These are phyloP conservation scores for Psophocarpus tetragonolobus DNA, from an alignment of 306 rosid species.

Conservation along the genomic window DNA sequence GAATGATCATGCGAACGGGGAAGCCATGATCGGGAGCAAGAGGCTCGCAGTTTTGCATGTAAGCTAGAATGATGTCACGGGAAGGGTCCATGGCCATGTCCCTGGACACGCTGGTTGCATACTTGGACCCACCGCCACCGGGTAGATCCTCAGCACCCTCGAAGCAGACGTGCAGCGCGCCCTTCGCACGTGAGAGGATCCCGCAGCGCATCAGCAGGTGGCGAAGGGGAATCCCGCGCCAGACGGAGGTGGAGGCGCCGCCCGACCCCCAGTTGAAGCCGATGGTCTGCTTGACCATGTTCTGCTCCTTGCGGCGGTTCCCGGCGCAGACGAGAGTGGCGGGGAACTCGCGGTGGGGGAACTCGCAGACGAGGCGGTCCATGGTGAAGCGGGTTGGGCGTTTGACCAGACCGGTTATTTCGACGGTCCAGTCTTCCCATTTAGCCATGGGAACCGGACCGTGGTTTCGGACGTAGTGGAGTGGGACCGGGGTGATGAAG, in stretches of 20 bases:
- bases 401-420: conserved; percentile 63
- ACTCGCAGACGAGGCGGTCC: conserved; percentile 61
- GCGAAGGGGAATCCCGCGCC: conserved; percentile 62
- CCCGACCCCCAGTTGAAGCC: conserved; percentile 95
- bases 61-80: conserved; percentile 73
- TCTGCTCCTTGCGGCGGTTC: conserved; percentile 79
- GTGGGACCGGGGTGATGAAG: conserved; percentile 77
- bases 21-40: conserved; percentile 84
- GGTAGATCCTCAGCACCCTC: conserved; percentile 86
- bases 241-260: conserved; percentile 62
- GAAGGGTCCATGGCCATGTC: conserved; percentile 76
- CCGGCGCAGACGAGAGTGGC: conserved; percentile 83
- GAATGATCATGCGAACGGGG: conserved; percentile 77
- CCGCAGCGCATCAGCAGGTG: conserved; percentile 60
- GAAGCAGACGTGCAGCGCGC: conserved; percentile 70
- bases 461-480: conserved; percentile 88
- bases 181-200: conserved; percentile 47
- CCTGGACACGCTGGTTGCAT: conserved; percentile 63
- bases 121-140: conserved; percentile 90
- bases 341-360: conserved; percentile 53
- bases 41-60: conserved; percentile 76
- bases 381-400: conserved; percentile 55
- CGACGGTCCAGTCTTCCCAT: conserved; percentile 74
- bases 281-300: conserved; percentile 68
- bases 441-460: conserved; percentile 59